Percentiles rank a stretch among this genome's conserved stretches.
These are phyloP conservation scores for Asterionellopsis glacialis DNA, from an alignment of 108 stramenopile species.

Conservation along the genomic window DNA sequence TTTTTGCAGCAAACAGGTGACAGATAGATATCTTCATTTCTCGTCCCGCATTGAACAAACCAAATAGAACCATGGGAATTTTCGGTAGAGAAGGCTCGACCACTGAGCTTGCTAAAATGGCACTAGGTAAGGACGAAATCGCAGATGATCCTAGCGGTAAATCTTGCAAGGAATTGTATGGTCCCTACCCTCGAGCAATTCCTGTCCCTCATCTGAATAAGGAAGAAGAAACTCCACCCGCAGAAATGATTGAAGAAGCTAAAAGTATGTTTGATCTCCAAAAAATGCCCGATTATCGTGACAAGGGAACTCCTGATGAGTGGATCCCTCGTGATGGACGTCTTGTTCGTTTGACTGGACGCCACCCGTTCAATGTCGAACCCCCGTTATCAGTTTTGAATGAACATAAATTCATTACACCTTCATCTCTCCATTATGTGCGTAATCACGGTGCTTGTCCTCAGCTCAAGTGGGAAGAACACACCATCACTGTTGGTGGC, in stretches of 20 bases:
- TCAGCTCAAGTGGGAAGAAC: slow-evolving; percentile 72
- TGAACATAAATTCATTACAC: slow-evolving; percentile 80
- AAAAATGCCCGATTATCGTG: slow-evolving; percentile 65
- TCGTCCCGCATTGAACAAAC: no score
- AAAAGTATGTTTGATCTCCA: slow-evolving; percentile 48
- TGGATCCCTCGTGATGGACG: slow-evolving; percentile 87
- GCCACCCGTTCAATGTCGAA: slow-evolving; percentile 98
- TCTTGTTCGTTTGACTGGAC: slow-evolving; percentile 91
- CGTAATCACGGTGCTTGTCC: slow-evolving; percentile 92
- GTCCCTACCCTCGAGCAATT: slow-evolving; percentile 76
- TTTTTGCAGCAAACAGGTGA: no score
- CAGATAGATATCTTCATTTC: no score
- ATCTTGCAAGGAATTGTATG: slow-evolving; percentile 48
- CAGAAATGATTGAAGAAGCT: slow-evolving; percentile 37
- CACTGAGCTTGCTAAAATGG: no score
- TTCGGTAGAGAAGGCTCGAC: no score
- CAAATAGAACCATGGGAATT: no score
- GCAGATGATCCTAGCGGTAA: neutral
- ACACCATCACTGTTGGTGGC: slow-evolving; percentile 63
- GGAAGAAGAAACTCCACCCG: slow-evolving; percentile 56
- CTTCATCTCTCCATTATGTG: slow-evolving; percentile 77
- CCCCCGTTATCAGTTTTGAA: slow-evolving; percentile 77
- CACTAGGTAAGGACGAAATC: neutral
- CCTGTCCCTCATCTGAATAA: slow-evolving; percentile 68
- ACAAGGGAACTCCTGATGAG: slow-evolving; percentile 83